phyloP scores from a whole-genome alignment of 495 filamentous ascomycete genomes.

The Acidomyces sp. region DNA sequence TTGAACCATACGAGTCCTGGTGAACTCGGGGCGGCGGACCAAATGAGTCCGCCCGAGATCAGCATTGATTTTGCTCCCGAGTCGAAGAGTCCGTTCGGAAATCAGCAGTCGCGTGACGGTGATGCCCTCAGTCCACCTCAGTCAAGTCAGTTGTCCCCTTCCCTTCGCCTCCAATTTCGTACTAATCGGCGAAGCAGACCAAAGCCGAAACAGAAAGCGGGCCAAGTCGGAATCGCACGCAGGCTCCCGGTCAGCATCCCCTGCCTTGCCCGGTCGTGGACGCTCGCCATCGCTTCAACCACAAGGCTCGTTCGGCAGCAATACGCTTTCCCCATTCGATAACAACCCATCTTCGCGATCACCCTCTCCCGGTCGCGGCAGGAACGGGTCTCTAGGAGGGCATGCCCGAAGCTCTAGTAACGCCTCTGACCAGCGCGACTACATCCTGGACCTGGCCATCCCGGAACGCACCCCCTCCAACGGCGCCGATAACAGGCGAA shows the following conservation, averaged over 20 bases:
- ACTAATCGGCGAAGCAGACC: too few species aligned
- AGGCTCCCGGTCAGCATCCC: conserved; percentile 13
- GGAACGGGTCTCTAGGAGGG: conserved; percentile 8
- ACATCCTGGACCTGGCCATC: conserved; percentile 82
- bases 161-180: too few species aligned
- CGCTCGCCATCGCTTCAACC: conserved; percentile 25
- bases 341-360: conserved; percentile 36
- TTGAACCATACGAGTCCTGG: conserved; percentile 36
- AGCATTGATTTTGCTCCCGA: conserved; percentile 81
- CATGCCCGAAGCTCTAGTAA: conserved; percentile 64
- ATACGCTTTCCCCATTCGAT: conserved; percentile 51
- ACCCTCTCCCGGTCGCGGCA: conserved; percentile 37
- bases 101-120: conserved; percentile 46
- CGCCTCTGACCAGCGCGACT: conserved; percentile 80
- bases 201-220: conserved; percentile 30
- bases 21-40: conserved; percentile 55
- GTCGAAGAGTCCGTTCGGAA: conserved; percentile 55
- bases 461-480: conserved; percentile 58
- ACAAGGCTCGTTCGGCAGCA: conserved; percentile 15
- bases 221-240: conserved; percentile 31
- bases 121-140: conserved; percentile 78
- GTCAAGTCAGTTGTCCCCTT: conserved; percentile 64
- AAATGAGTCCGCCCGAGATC: conserved; percentile 77
- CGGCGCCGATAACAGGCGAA: conserved; percentile 34
- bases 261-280: conserved; percentile 17